Percentiles rank a stretch among this genome's conserved stretches.
These are phyloP conservation scores for Brassica rapa DNA, from an alignment of 345 rosid species.

Conservation along the genomic window DNA sequence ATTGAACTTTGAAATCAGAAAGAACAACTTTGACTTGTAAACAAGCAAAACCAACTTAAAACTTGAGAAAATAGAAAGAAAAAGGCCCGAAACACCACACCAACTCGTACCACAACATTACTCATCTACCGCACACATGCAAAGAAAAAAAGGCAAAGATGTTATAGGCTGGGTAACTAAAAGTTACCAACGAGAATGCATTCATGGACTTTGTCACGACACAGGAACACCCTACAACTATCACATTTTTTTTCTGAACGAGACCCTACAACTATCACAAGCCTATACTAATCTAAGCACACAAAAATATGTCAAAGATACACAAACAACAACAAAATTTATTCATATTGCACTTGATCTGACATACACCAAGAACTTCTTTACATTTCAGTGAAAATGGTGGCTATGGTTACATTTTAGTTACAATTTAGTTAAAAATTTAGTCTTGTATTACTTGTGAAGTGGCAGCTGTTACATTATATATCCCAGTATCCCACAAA, in stretches of 20 bases:
- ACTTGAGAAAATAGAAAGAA: background rate
- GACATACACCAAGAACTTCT: too few relatives aligned
- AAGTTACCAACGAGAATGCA: background rate
- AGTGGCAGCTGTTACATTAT: background rate
- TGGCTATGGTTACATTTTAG: background rate
- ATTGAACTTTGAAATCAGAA: background rate
- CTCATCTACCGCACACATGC: background rate
- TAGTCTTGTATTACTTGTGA: background rate
- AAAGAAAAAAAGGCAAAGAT: background rate
- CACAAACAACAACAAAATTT: background rate
- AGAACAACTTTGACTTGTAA: background rate
- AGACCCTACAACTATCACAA: background rate
- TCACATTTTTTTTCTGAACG: too few relatives aligned
- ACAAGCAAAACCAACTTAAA: background rate
- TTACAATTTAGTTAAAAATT: too few relatives aligned
- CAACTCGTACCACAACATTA: background rate
- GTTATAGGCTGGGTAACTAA: background rate
- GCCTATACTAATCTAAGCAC: background rate
- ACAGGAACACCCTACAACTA: background rate
- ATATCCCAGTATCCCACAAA: background rate
- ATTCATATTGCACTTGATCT: background rate
- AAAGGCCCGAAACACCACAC: background rate
- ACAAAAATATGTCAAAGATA: background rate
- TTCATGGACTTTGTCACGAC: background rate
- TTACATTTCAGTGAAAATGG: background rate